Evolutionary conservation across 2,329 filamentous ascomycete genomes (phyloP), one percentile per base, ranked within the genome.

Genomic region (Sporothrix dimorphospora): DNA sequence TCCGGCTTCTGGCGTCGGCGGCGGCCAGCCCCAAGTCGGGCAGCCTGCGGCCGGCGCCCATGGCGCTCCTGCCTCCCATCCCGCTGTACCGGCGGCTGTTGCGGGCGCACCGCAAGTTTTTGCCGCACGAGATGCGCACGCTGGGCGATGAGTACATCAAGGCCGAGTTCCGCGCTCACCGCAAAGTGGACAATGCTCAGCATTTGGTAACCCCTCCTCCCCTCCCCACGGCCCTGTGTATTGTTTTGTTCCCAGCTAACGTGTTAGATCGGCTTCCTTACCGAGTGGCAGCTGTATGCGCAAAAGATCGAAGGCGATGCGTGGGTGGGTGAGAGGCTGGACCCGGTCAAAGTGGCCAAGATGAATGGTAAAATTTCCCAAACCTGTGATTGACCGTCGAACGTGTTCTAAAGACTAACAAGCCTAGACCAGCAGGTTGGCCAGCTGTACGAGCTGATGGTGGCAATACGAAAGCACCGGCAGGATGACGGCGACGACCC

Each of bases 281-380:
- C 93, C 0, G 94, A 98, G 81, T 99, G 95, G 95, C 96, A 99
- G 81, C 83, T 93, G 69, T 99, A 98, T 79, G 94, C 94, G 1
- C 95, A 99, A 80, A 91, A 94, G 79, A 83, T 99, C 19, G 95
- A 98, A 79, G 95, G 94, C 0, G 91, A 97, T 70, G 81, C 86
- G 0, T 98, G 96, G 96, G 86, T 88, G 73, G 95, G 91, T 1
- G 93, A 93, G 75, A 95, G 91, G 80, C 86, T 98, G 80, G 95
- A 98, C 75, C 88, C 89, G 76, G 85, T 83, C 0, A 97, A 97
- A 82, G 85, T 98, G 71, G 91, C 94, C 73, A 98, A 97, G 82
- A 93, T 98, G 94, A 98, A 92, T 80, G 94, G 94, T 97, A 81
- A 77, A n/a, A n/a, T n/a, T n/a, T n/a, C n/a, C n/a, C n/a, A n/a